Conservation (phyloP, 306 rosid genomes). For the Carpinus fangiana region DNA sequence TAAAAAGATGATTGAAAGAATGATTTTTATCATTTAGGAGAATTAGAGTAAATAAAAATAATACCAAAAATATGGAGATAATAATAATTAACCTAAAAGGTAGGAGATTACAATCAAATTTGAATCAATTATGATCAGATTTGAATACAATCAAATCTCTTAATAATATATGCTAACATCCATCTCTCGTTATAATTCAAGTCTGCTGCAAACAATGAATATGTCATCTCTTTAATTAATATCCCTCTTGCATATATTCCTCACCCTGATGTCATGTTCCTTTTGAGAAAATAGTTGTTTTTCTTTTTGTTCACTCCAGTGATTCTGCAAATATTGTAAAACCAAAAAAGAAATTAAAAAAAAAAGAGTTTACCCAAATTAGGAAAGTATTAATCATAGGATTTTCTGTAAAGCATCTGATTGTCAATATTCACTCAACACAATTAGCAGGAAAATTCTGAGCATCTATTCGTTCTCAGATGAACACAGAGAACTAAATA, state of each 20-base stretch:
- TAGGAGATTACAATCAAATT: too few relatives aligned
- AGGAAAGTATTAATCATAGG: not conserved
- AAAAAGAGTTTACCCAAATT: not conserved
- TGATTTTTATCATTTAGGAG: too few relatives aligned
- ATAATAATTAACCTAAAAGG: too few relatives aligned
- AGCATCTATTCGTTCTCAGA: not conserved
- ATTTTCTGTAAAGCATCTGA: not conserved
- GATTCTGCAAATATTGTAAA: not conserved
- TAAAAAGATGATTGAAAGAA: too few relatives aligned
- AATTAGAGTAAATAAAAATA: too few relatives aligned
- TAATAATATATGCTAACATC: too few relatives aligned
- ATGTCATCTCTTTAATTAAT: not conserved
- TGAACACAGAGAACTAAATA: not conserved
- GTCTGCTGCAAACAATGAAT: slow-evolving; percentile 2
- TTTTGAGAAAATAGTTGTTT: not conserved
- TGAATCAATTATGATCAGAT: too few relatives aligned
- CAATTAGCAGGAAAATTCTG: not conserved
- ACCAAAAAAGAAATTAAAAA: too few relatives aligned
- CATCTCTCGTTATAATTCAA: not conserved
- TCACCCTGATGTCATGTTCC: slow-evolving; percentile 12
- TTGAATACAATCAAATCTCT: too few relatives aligned
- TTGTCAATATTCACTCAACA: not conserved
- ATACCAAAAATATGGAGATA: too few relatives aligned
- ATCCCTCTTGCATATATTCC: slow-evolving; percentile 24
- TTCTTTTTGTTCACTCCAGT: not conserved